Base-by-base conservation (phyloP, 139 green algal genomes). In the Chara braunii region DNA sequence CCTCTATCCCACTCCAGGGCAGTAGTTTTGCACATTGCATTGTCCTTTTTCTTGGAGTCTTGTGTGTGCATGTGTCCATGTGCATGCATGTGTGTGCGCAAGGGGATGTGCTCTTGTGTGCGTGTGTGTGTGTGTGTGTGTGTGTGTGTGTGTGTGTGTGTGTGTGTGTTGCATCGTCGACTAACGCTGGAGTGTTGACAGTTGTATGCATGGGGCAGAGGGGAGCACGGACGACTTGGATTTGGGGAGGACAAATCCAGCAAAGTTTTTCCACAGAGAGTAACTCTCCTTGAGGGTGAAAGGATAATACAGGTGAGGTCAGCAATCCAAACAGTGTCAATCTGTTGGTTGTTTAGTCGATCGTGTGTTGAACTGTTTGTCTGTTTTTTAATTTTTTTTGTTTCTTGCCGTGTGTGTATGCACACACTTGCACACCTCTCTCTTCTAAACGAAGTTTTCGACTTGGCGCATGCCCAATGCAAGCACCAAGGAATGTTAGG, bases 211-310 rank as follows among this genome's bases (percentile, higher is more conserved):
- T 74, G 65, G 65, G 65, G 65, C 1, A 32, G 65, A 26, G 65
- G 65, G 23, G 65, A 74, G 55, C 58, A 74, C 58, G 65, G 65
- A 29, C 44, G 65, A 9, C 30, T 74, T 42, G 65, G 65, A 14
- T 72, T 74, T 51, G 65, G 65, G 3, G 57, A 71, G 2, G 65
- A 74, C 22, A 72, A 74, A 28, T 58, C 34, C 61, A 71, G 61
- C 52, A 71, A 71, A 72, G 36, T 37, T 12, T n/a, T 34, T 4
- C 62, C 62, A 18, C 31, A 34, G 11, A 14, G 22, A n/a, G 62
- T 71, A 7, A n/a, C 43, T 12, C 62, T 71, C 28, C 62, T 71
- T 35, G 60, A 22, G 23, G 8, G 62, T 28, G 57, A 64, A 8
- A 4, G 23, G 5, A 52, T 67, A 14, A 60, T 67, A 4, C 57